A percentile compares a stretch with the other conserved stretches of the same genome.
Conservation (phyloP, 768 basidiomycete genomes). For the Pluteus cervinus region DNA sequence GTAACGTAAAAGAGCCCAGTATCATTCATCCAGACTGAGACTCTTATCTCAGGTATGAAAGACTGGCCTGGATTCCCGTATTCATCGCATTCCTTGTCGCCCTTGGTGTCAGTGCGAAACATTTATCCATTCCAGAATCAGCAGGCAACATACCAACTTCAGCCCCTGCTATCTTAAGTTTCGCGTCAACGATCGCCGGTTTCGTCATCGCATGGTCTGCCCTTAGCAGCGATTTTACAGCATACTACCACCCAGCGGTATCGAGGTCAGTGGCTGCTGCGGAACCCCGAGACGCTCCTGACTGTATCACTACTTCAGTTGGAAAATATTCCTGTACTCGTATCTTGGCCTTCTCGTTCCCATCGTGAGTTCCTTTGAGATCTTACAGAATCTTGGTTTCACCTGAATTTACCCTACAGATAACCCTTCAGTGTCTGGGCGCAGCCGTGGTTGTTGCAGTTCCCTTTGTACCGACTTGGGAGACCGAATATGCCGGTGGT, state of each 20-base stretch:
- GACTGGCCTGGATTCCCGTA: slow-evolving; percentile 72
- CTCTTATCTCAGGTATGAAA: slow-evolving; percentile 51
- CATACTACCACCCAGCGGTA: slow-evolving; percentile 55
- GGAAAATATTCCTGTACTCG: slow-evolving; percentile 59
- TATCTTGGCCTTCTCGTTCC: slow-evolving; percentile 67
- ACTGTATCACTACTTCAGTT: slow-evolving; percentile 27
- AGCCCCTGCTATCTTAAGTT: slow-evolving; percentile 50
- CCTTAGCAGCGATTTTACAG: slow-evolving; percentile 69
- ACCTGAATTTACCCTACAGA: slow-evolving; percentile 17
- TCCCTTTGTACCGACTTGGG: slow-evolving; percentile 54
- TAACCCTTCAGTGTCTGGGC: slow-evolving; percentile 43
- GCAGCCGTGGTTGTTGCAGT: slow-evolving; percentile 61
- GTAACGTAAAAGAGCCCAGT: slow-evolving; percentile 14
- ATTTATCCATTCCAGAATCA: slow-evolving; percentile 46
- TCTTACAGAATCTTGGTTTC: not conserved
- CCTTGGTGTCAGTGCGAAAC: slow-evolving; percentile 67
- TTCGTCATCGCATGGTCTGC: slow-evolving; percentile 62
- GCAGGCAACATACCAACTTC: slow-evolving; percentile 51
- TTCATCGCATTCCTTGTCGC: slow-evolving; percentile 68
- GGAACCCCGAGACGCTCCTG: not conserved
- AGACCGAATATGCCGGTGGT: slow-evolving; percentile 44
- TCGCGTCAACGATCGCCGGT: slow-evolving; percentile 65
- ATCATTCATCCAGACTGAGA: not conserved
- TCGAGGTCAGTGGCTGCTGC: slow-evolving; percentile 37
- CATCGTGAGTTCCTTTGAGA: slow-evolving; percentile 25